Base-by-base conservation (phyloP, 495 filamentous ascomycete genomes). In the Mycothermus thermophilus region DNA sequence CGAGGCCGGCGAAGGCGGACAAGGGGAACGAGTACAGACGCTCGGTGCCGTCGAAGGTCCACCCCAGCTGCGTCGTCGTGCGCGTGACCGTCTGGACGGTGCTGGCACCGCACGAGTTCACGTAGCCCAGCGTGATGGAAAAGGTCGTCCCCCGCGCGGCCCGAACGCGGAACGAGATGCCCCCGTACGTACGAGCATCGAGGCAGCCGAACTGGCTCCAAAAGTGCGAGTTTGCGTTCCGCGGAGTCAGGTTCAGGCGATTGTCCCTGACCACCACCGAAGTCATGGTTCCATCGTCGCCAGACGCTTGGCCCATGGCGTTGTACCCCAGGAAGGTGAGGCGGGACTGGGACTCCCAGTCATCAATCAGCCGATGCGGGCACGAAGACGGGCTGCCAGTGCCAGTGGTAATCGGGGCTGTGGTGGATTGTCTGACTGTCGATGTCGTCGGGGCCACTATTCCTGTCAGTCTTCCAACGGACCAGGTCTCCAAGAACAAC, bases 301-400 rank as follows among this genome's bases (percentile, higher is more conserved):
- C 72, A 10, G 64, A 62, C n/a, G 73, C 53, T 38, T 71, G 52
- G 3, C 65, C 49, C 54, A 76, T 42, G 25, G 73, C 63, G 46
- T 78, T 78, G 57, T 78, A 78, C 47, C 56, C 69, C 7, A 78
- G 54, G 52, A 78, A 78, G 0, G 74, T 78, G 35, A 78, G 54
- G 12, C 73, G 67, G 11, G 74, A 78, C 41, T 78, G 74, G 11
- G 73, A 77, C 27, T 57, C 59, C 60, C 66, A 78, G 57, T 78
- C 74, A 31, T 78, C 74, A 37, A 77, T 59, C 17, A 76, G 54
- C 18, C 75, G 52, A 35, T 62, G 50, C 4, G 57, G 44, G 55
- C 73, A 78, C 44, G 1, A 22, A 4, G 37, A 27, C 12, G 30
- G 22, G 24, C 11, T 17, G 18, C 12, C 18, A 2, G 37, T 22